Evolutionary conservation across 2,329 filamentous ascomycete species (phyloP).

Genomic region (Cladosporium colombiae): DNA sequence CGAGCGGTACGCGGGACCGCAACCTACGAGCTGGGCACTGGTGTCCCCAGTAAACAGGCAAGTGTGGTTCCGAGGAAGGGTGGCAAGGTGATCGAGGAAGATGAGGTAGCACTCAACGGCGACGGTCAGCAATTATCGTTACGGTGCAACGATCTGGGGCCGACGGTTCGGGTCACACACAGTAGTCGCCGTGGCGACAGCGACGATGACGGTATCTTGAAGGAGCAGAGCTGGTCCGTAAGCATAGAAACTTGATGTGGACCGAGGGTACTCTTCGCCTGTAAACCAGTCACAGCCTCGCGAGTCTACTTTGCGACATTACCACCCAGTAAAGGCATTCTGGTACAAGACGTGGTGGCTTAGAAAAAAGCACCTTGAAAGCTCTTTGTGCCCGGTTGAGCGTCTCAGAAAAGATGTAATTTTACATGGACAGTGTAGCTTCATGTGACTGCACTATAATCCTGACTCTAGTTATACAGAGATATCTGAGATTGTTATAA

Average conservation of each 20-base stretch:
- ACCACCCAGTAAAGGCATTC: neutral
- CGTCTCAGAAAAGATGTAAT: neutral
- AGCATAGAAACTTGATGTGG: neutral
- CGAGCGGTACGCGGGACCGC: neutral
- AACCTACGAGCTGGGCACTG: neutral
- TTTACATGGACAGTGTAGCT: neutral
- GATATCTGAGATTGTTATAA: neutral
- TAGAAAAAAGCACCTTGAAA: neutral
- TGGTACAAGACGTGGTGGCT: neutral
- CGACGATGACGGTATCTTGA: neutral
- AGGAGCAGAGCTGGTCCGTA: constrained; percentile 3
- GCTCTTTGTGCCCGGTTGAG: neutral
- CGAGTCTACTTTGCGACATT: neutral
- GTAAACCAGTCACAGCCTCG: neutral
- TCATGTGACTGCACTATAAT: neutral
- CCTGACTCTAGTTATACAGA: neutral
- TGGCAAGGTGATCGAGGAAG: neutral
- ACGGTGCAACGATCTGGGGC: neutral
- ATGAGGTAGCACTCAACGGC: neutral
- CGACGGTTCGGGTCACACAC: neutral
- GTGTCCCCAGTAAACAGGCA: neutral
- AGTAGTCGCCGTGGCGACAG: neutral
- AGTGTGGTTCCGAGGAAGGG: neutral
- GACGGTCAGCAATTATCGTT: neutral
- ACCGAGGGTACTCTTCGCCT: neutral